phyloP scores from a whole-genome alignment of 768 basidiomycete species.

The Leccinum subtestaceum region DNA sequence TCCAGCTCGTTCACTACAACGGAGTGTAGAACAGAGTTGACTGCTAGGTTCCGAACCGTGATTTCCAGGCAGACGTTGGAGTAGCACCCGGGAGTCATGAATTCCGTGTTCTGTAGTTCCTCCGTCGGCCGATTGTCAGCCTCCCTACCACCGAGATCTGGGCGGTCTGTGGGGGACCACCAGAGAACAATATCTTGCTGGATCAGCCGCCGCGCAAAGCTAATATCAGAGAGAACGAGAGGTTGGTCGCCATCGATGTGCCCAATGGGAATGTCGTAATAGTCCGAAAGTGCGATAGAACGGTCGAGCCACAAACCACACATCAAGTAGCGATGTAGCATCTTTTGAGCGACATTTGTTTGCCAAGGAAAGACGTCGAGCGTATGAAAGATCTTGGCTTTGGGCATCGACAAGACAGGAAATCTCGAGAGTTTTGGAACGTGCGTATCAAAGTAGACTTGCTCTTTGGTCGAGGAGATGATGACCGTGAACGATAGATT shows the following conservation, averaged over 20 bases:
- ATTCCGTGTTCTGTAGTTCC: slow-evolving; percentile 82
- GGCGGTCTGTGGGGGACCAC: slow-evolving; percentile 90
- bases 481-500: slow-evolving; percentile 72
- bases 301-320: slow-evolving; percentile 80
- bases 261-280: slow-evolving; percentile 91
- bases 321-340: slow-evolving; percentile 79
- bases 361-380: slow-evolving; percentile 91
- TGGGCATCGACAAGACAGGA: slow-evolving; percentile 86
- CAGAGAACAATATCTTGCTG: slow-evolving; percentile 91
- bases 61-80: slow-evolving; percentile 91
- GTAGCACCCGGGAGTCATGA: slow-evolving; percentile 81
- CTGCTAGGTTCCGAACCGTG: slow-evolving; percentile 86
- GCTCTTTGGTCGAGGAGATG: slow-evolving; percentile 83
- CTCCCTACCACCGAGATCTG: slow-evolving; percentile 93
- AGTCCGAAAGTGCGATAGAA: slow-evolving; percentile 75
- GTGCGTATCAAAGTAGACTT: slow-evolving; percentile 73
- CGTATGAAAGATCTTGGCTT: slow-evolving; percentile 67
- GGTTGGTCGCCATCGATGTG: slow-evolving; percentile 91
- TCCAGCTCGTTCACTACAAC: slow-evolving; percentile 96
- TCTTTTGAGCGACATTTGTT: slow-evolving; percentile 71
- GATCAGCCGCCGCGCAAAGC: slow-evolving; percentile 82
- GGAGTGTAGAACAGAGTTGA: slow-evolving; percentile 92
- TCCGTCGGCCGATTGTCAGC: slow-evolving; percentile 75
- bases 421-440: slow-evolving; percentile 75
- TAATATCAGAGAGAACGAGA: slow-evolving; percentile 83